phyloP scores from a whole-genome alignment of 2,329 filamentous ascomycete species.

The Diaporthe batatas region DNA sequence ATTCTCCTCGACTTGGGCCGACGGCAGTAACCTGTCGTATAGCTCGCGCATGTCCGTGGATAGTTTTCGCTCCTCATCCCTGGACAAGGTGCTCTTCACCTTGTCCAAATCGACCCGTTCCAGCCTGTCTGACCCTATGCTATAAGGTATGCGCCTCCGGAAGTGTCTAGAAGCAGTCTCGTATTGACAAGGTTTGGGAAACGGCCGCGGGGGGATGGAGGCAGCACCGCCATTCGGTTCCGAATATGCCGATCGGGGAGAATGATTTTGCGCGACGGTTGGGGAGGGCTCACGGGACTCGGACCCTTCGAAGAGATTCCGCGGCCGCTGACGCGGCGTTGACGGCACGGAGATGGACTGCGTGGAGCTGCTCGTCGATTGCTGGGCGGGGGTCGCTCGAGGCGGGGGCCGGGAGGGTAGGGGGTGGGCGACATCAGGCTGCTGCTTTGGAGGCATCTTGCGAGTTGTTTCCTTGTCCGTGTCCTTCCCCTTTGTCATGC shows the following conservation, averaged over 20 bases:
- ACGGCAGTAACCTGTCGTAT: conserved; percentile 88
- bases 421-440: conserved; percentile 49
- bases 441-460: conserved; percentile 64
- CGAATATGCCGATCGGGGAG: conserved; percentile 90
- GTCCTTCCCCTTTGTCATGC: conserved; percentile 67
- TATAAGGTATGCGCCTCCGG: conserved; percentile 91
- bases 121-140: conserved; percentile 83
- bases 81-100: conserved; percentile 77
- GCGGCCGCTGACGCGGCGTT: conserved; percentile 89
- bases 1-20: conserved; percentile 80
- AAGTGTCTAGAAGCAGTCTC: conserved; percentile 88
- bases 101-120: conserved; percentile 79
- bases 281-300: conserved; percentile 84
- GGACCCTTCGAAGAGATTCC: conserved; percentile 80
- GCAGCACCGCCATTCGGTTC: conserved; percentile 84
- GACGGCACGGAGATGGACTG: conserved; percentile 93
- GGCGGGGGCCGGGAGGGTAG: conserved; percentile 43
- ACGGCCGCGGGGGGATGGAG: conserved; percentile 71
- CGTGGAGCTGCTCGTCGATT: conserved; percentile 51
- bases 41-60: conserved; percentile 87
- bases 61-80: conserved; percentile 80
- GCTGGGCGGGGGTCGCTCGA: conserved; percentile 40
- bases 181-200: conserved; percentile 76
- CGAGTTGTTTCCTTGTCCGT: conserved; percentile 53
- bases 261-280: conserved; percentile 80